phyloP scores from a whole-genome alignment of 495 filamentous ascomycete species.

The Echria macrotheca region DNA sequence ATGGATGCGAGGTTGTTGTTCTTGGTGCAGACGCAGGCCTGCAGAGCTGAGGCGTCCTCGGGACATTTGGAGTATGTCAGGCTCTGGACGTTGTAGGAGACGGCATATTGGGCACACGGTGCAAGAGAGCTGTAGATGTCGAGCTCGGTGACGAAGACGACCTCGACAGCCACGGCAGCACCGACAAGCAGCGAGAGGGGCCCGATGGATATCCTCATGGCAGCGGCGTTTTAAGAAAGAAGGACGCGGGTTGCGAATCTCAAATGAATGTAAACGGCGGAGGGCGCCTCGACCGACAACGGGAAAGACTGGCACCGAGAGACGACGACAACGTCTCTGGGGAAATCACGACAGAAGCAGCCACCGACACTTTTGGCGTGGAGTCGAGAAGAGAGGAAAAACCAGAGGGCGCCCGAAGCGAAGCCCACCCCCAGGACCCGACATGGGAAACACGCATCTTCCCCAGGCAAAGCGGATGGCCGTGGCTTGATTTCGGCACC shows the following conservation, averaged over 20 bases:
- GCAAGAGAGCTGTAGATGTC: conserved; percentile 37
- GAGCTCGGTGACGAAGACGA: conserved; percentile 43
- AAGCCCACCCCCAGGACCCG: not conserved
- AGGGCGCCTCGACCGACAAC: not conserved
- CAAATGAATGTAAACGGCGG: not conserved
- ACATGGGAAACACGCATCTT: conserved; percentile 2
- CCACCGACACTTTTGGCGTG: conserved; percentile 1
- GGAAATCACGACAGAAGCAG: not conserved
- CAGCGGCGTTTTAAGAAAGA: too few relatives aligned
- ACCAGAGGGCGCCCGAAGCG: not conserved
- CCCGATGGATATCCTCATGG: too few relatives aligned
- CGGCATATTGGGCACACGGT: conserved; percentile 39
- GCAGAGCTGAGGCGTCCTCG: conserved; percentile 32
- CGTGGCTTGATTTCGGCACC: too few relatives aligned
- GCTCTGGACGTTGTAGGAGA: conserved; percentile 37
- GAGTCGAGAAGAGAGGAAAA: conserved; percentile 1
- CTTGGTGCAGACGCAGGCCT: conserved; percentile 47
- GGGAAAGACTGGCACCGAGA: conserved; percentile 8
- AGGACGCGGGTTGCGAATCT: not conserved
- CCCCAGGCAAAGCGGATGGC: too few relatives aligned
- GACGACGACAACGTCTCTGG: conserved; percentile 3
- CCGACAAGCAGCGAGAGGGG: conserved; percentile 8
- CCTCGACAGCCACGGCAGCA: conserved; percentile 9
- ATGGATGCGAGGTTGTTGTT: conserved; percentile 41
- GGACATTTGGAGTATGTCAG: conserved; percentile 39